These are phyloP conservation scores for Mycena floridula DNA, from an alignment of 768 basidiomycete genomes.

Conservation along the genomic window DNA sequence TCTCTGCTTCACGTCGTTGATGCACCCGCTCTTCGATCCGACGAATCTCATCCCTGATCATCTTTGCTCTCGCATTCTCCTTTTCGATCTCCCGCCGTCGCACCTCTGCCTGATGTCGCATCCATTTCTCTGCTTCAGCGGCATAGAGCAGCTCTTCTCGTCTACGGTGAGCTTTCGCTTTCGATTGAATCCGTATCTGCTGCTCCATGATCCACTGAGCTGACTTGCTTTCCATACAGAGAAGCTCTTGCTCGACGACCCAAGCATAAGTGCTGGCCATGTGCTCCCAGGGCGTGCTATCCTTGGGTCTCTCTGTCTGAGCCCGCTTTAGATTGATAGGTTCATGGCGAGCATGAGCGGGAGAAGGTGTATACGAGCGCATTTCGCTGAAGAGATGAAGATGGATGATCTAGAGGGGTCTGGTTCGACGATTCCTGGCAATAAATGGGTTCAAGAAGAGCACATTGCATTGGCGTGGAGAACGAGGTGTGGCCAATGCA, in stretches of 20 bases:
- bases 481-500: too few relatives aligned
- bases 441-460: too few relatives aligned
- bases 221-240: constrained; percentile 40
- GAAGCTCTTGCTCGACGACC: constrained; percentile 48
- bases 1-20: constrained; percentile 44
- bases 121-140: constrained; percentile 46
- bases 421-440: too few relatives aligned
- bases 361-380: background rate
- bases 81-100: constrained; percentile 37
- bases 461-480: too few relatives aligned
- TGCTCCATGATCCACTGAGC: constrained; percentile 64
- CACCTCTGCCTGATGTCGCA: constrained; percentile 41
- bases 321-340: background rate
- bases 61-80: constrained; percentile 38
- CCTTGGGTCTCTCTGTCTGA: background rate
- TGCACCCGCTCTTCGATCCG: constrained; percentile 49
- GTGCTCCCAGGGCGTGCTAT: constrained; percentile 30
- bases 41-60: constrained; percentile 48
- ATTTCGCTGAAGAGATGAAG: too few relatives aligned
- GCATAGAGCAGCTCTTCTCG: constrained; percentile 50
- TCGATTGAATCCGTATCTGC: constrained; percentile 36
- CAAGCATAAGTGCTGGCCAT: constrained; percentile 40
- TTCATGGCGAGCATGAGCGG: background rate
- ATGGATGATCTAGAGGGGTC: too few relatives aligned
- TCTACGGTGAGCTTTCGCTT: constrained; percentile 19